Evolutionary conservation across 1,284 basidiomycete genomes (phyloP).

Genomic region (Leccinum solheimii): DNA sequence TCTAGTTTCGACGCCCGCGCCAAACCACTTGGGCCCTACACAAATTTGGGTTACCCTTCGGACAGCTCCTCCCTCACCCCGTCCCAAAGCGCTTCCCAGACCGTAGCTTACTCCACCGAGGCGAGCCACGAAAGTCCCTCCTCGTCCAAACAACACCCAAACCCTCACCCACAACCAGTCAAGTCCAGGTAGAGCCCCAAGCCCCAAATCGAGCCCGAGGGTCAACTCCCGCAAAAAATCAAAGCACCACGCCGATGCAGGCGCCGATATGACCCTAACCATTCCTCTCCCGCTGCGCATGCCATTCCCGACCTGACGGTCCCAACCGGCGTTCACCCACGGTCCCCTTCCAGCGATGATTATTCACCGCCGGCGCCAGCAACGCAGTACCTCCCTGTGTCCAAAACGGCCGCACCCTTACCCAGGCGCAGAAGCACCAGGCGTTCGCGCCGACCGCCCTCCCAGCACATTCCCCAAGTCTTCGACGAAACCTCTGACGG

Average conservation of each 20-base stretch:
- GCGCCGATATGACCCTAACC: not conserved
- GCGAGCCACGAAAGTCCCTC: not conserved
- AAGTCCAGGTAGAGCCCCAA: not conserved
- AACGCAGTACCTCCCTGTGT: not conserved
- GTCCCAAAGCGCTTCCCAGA: not conserved
- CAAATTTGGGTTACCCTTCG: not conserved
- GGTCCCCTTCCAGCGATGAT: not conserved
- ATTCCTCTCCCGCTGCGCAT: not conserved
- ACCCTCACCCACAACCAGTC: not conserved
- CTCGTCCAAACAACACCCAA: not conserved
- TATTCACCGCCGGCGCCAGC: not conserved
- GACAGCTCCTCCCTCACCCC: not conserved
- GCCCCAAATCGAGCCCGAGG: not conserved
- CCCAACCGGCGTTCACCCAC: not conserved
- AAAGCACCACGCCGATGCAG: not conserved
- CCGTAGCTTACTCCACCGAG: not conserved
- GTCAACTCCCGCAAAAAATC: not conserved
- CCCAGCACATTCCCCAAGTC: not conserved
- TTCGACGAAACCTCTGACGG: not conserved
- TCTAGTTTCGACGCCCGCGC: not conserved
- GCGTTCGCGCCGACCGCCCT: conserved; percentile 36
- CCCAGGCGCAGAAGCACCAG: not conserved
- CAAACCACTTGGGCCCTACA: not conserved
- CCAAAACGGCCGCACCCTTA: conserved; percentile 15
- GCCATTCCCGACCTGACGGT: conserved; percentile 35